Evolutionary conservation across 106 monocot species (phyloP), one percentile per base, ranked within the genome.

Genomic region (Dendrobium catenatum): DNA sequence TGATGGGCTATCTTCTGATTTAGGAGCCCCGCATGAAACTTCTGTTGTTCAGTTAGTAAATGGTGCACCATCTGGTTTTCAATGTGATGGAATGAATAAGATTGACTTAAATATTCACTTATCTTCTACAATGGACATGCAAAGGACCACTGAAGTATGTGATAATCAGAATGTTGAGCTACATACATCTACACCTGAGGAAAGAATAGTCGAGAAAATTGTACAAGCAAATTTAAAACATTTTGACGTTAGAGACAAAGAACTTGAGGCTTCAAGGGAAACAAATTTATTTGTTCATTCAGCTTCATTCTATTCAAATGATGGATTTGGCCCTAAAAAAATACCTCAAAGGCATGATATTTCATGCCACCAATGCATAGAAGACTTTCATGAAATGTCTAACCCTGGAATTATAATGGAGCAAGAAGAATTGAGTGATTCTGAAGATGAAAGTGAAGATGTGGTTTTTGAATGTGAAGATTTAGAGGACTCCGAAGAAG

Each of bases 371-470:
- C 44, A 82, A 78, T 73, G 26, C 26, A 70, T 33, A 74, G 64
- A 58, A 24, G 83, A 84, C 66, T 68, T 37, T 55, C 46, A 76
- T 85, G 91, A 93, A 79, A 85, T 86, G 58, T 85, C 89, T 47
- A 44, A 90, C 42, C 78, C 80, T 56, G 91, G 86, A 68, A 99
- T 99, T 80, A 88, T 95, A 72, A 99, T 95, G 98, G 98, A 95
- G 84, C 93, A 99, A 54, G 98, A 99, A 88, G 95, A 99, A 84
- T 72, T 95, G 55, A 99, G 98, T 87, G 98, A 99, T 85, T 91
- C 98, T 18, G 98, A 99, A 42, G 98, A 95, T 73, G 95, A 93
- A 49, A 83, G 76, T 79, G 92, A 87, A 77, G 41, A 93, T 85
- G 95, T 95, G 4, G 89, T 91, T 59, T 99, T 99, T 86, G 98